A percentile compares a stretch with the other conserved stretches of the same genome.
Conservation (phyloP, 169 alveolate genomes). For the Plasmodium inui region DNA sequence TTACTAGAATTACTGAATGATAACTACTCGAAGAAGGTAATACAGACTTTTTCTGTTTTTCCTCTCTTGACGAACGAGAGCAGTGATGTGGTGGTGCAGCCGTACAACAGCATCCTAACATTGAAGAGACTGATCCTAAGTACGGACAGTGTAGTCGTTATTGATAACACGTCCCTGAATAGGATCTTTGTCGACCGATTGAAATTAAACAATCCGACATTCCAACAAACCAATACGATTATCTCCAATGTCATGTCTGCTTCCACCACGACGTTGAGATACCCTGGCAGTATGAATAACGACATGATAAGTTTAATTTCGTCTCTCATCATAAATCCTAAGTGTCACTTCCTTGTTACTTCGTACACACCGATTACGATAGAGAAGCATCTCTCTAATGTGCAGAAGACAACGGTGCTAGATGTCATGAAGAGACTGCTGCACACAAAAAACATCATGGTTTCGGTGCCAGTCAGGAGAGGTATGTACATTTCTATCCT, state of each 20-base stretch:
- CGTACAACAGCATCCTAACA: constrained; percentile 97
- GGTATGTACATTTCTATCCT: constrained; percentile 82
- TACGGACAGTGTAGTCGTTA: constrained; percentile 97
- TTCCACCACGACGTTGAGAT: constrained; percentile 89
- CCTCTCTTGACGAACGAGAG: constrained; percentile 94
- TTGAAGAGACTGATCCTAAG: constrained; percentile 91
- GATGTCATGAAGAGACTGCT: constrained; percentile 98
- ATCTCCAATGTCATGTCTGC: constrained; percentile 87
- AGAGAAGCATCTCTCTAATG: constrained; percentile 79
- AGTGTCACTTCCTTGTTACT: constrained; percentile 99
- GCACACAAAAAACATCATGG: constrained; percentile 97
- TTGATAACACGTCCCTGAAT: constrained; percentile 98
- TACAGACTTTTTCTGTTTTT: constrained; percentile 92
- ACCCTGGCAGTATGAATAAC: constrained; percentile 98
- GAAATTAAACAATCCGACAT: constrained; percentile 83
- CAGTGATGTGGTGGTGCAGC: constrained; percentile 99
- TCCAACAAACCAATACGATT: constrained; percentile 72
- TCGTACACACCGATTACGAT: constrained; percentile 96
- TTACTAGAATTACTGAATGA: constrained; percentile 96
- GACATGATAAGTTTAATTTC: constrained; percentile 97
- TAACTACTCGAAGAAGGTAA: constrained; percentile 93
- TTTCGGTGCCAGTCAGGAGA: constrained; percentile 80
- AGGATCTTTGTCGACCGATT: constrained; percentile 96
- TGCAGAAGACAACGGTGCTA: constrained; percentile 96
- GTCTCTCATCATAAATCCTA: constrained; percentile 98